Base-by-base conservation (phyloP, 1,284 basidiomycete genomes). In the Afroboletus lepidellus region DNA sequence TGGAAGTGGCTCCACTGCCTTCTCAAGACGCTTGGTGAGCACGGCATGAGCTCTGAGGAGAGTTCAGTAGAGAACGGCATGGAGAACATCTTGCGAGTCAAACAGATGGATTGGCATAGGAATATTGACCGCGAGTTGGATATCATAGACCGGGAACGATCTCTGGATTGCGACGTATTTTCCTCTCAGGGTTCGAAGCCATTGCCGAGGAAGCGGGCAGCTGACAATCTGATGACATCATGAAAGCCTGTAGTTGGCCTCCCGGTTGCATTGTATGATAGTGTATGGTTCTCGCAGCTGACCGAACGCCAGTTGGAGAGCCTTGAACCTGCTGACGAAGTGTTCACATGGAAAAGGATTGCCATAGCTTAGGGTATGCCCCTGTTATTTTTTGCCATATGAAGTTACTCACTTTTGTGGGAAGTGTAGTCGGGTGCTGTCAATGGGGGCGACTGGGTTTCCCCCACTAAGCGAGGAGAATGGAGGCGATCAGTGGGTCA, bases 21-120 rank as follows among this genome's bases (percentile, higher is more conserved):
- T 29, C 2, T 38, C n/a, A 23, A 41, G 16, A 41, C 13, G 3
- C 38, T 50, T 18, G 27, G 48, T 12, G 34, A 50, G 21, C 33
- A 50, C 2, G 21, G 48, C 2, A 44, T 50, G 41, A 50, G 48
- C 21, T 50, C 48, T 5, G 32, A 50, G 34, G 41, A 50, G 27
- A 50, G 41, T 9, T 15, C 41, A 2, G 20, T 43, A 1, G 33
- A 50, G 21, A 50, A 50, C 29, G 20, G 16, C 1, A 6, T 50
- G 3, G 41, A 50, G 20, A 23, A 16, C 1, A 15, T 50, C 9
- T 13, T 44, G 9, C 5, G 27, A 1, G 27, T 50, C 3, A 50
- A 50, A 20, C 32, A 27, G 11, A 44, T 50, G 48, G 16, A 30
- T 1, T 50, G 41, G 48, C 27, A 1, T 1, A 37, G 34, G 25